Evolutionary conservation across 768 basidiomycete genomes (phyloP).

Genomic region (Leccinum uliginosum): DNA sequence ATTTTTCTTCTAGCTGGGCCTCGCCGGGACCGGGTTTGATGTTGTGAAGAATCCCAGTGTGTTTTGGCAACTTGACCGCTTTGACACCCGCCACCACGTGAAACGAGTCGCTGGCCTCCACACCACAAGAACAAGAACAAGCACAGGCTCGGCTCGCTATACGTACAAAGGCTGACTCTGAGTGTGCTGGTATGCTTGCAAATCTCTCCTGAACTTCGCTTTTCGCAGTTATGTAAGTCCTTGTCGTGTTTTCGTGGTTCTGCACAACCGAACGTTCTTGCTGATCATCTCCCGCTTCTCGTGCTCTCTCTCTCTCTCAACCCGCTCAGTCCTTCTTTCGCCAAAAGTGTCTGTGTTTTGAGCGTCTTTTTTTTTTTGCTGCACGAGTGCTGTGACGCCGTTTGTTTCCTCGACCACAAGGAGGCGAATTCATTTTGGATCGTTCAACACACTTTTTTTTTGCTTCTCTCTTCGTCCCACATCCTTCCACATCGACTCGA

Average conservation of each 20-base stretch:
- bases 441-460: constrained; percentile 29
- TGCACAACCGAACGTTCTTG: constrained; percentile 15
- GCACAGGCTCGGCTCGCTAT: constrained; percentile 16
- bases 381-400: constrained; percentile 12
- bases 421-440: constrained; percentile 23
- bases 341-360: constrained; percentile 27
- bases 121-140: constrained; percentile 17
- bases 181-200: constrained; percentile 32
- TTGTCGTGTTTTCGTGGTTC: constrained; percentile 21
- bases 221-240: constrained; percentile 34
- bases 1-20: constrained; percentile 15
- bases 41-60: constrained; percentile 26
- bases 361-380: constrained; percentile 28
- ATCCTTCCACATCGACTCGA: constrained; percentile 16
- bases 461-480: constrained; percentile 16
- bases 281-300: constrained; percentile 20
- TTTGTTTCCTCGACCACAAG: constrained; percentile 23
- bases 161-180: constrained; percentile 23
- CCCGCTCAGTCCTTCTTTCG: constrained; percentile 16
- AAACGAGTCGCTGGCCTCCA: constrained; percentile 20
- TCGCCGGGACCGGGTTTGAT: constrained; percentile 22
- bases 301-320: constrained; percentile 13
- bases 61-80: constrained; percentile 24
- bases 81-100: constrained; percentile 31
- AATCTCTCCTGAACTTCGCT: constrained; percentile 23